Percentiles rank a stretch among this genome's conserved stretches.
phyloP scores from a whole-genome alignment of 352 stramenopile genomes.

The Blastocystis sp. region DNA sequence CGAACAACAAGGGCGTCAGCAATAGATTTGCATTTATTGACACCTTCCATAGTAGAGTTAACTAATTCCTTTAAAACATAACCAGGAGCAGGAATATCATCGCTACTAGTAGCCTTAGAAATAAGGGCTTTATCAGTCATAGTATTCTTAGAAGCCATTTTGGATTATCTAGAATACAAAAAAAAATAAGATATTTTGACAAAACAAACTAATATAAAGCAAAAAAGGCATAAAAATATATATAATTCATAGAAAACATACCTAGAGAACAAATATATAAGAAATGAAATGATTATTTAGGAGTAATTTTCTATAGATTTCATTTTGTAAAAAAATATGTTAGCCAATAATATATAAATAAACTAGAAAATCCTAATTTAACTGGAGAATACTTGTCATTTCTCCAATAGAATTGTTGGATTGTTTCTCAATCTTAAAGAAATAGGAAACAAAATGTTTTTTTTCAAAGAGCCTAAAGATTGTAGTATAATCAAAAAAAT shows the following conservation, averaged over 20 bases:
- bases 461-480: no score
- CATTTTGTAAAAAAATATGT: no score
- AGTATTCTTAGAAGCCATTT: constrained; percentile 35
- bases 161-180: neutral
- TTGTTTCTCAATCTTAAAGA: no score
- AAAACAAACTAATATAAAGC: neutral
- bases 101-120: constrained; percentile 21
- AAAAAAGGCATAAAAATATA: neutral
- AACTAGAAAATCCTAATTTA: no score
- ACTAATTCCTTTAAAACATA: constrained; percentile 36
- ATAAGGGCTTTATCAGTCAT: constrained; percentile 36
- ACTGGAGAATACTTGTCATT: no score
- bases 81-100: constrained; percentile 32
- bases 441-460: no score
- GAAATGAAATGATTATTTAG: neutral
- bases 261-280: neutral
- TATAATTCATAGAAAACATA: neutral
- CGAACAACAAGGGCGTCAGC: constrained; percentile 19
- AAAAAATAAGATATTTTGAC: constrained; percentile 1
- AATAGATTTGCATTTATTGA: constrained; percentile 19
- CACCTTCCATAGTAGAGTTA: constrained; percentile 22
- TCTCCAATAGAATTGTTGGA: no score
- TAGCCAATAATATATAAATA: no score
- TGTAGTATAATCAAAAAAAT: no score
- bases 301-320: neutral